Conservation (phyloP, 305 asterid genomes). For the Vinca major region DNA sequence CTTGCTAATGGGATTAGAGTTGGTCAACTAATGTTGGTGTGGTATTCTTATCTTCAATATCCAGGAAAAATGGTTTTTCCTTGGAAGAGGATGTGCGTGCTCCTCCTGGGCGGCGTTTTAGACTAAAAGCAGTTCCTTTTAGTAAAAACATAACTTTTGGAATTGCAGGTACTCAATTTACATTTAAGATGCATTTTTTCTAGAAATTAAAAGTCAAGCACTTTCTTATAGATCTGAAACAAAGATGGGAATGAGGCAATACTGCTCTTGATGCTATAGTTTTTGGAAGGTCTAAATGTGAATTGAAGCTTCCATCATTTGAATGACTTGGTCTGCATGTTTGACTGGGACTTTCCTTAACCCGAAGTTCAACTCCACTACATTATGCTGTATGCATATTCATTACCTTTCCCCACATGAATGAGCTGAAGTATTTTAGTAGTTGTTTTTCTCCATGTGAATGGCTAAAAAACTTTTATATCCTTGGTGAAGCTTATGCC, state of each 20-base stretch:
- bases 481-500: neutral
- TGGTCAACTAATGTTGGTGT: constrained; percentile 5
- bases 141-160: constrained; percentile 89
- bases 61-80: constrained; percentile 85
- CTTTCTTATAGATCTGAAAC: neutral
- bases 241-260: constrained; percentile 9
- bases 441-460: neutral
- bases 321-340: neutral
- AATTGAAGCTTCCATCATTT: neutral
- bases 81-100: constrained; percentile 76
- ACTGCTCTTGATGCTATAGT: neutral
- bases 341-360: neutral
- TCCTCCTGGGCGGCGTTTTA: constrained; percentile 73
- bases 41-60: constrained; percentile 17
- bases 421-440: neutral
- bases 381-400: neutral
- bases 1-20: constrained; percentile 8
- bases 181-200: constrained; percentile 6
- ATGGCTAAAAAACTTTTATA: neutral
- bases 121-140: constrained; percentile 91
- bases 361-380: no score
- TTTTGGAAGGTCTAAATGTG: neutral
- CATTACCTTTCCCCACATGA: neutral
- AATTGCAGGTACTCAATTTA: constrained; percentile 43
- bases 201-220: neutral